Base-by-base conservation (phyloP, 2,329 filamentous ascomycete species). In the Talaromyces sp. region DNA sequence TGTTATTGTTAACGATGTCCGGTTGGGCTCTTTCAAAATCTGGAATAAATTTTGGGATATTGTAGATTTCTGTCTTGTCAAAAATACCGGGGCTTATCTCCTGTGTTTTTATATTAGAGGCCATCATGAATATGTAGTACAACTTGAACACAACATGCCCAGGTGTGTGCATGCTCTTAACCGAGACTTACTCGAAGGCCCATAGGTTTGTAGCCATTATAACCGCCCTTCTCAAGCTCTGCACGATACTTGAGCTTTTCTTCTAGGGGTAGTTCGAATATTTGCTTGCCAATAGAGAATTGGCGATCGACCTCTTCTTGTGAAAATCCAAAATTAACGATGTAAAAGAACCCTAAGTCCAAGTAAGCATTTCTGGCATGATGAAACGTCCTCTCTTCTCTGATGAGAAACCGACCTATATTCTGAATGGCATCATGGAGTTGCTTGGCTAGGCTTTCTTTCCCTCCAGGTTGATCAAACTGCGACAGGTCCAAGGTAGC, bases 241-340 rank as follows among this genome's bases (percentile, higher is more conserved):
- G 74, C 74, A 1, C 77, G 76, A 54, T 80, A 83, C 55, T 81
- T 81, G 36, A 80, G 72, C 63, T 85, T 86, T 60, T 86, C 82
- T 3, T 82, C 77, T 1, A 75, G 68, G 0, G 82, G 74, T 0
- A 86, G 70, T 6, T 77, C 64, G 61, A 85, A 85, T 50, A 86
- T 76, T 30, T 80, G 72, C 52, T 81, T 80, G 2, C 78, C 83
- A 13, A 86, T 78, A 4, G 82, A 79, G 57, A 85, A 86, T 60
- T 86, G 83, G 2, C 75, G 72, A 55, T 86, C 78, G 2, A 86
- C 76, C 61, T 83, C 72, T 47, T 84, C 81, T 61, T 85, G 80
- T 0, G 70, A 71, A 4, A 86, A 70, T 13, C 82, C 82, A 54
- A 81, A 85, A 65, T 85, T 84, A 55, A 77, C 78, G 27, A 86